phyloP scores from a whole-genome alignment of 768 basidiomycete genomes.

The Rossbeevera mucosa region DNA sequence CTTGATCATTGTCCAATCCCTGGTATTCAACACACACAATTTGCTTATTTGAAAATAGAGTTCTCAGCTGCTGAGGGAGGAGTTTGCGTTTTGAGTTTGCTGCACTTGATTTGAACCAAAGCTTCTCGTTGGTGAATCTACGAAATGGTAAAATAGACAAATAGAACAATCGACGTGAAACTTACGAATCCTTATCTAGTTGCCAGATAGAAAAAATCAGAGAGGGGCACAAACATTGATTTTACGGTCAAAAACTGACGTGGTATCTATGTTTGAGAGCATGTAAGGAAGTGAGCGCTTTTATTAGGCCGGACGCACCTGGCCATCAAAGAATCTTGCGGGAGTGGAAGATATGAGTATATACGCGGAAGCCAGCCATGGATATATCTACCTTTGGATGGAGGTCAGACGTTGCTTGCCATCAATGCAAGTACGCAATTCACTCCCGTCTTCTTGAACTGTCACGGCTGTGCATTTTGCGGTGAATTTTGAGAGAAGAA shows the following conservation, averaged over 20 bases:
- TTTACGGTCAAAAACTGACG: conserved; percentile 30
- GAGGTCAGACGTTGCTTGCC: conserved; percentile 74
- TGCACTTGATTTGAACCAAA: conserved; percentile 33
- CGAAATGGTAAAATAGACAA: background rate
- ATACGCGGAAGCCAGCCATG: background rate
- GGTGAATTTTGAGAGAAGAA: conserved; percentile 1
- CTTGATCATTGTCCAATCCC: conserved; percentile 45
- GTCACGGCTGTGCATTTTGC: conserved; percentile 34
- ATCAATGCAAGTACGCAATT: conserved; percentile 56
- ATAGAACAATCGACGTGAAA: background rate
- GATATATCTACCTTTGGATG: conserved; percentile 43
- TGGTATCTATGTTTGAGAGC: conserved; percentile 34
- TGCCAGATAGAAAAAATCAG: conserved; percentile 2
- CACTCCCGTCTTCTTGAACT: conserved; percentile 36
- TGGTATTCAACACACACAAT: conserved; percentile 53
- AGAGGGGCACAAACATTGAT: background rate
- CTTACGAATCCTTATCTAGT: conserved; percentile 41
- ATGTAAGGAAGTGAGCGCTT: background rate
- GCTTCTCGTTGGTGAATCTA: conserved; percentile 34
- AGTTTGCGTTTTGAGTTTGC: conserved; percentile 25
- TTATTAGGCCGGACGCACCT: conserved; percentile 36
- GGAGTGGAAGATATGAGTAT: background rate
- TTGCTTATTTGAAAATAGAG: conserved; percentile 41
- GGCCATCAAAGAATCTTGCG: conserved; percentile 50
- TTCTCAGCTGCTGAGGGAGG: conserved; percentile 32